Evolutionary conservation across 148 eudicot genomes (phyloP), one percentile per base, ranked within the genome.

Genomic region (Arctostaphylos glauca): DNA sequence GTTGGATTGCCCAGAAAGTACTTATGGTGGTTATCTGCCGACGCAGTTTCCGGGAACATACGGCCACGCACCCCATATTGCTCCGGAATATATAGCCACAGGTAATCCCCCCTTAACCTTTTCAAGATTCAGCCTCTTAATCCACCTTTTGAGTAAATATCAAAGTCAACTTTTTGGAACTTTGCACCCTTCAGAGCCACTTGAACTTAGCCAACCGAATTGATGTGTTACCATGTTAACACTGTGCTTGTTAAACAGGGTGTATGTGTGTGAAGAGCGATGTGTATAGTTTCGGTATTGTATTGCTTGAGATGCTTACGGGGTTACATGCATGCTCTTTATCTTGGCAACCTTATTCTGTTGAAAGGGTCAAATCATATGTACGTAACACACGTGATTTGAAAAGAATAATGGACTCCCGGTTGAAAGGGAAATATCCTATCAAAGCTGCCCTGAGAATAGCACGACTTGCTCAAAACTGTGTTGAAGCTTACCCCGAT

Each of bases 31-130:
- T 18, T 9, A 25, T 38, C 49, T 60, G 38, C n/a, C 31, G 47
- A 56, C 44, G 60, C 1, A 2, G 16, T 15, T 15, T 3, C n/a
- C n/a, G 15, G 6, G 14, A 18, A 4, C 0, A 50, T 4, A 79
- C 3, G 5, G 0, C n/a, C 14, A 0, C n/a, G 2, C 93, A 97
- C 5, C 60, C 19, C 92, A 93, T 82, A 94, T 97, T 50, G 97
- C 98, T 64, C 98, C 98, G 0, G 98, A 95, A 76, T 95, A 95
- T 76, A 85, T 95, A 72, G 90, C 93, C 80, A 94, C 98, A 86
- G 98, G 98, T 94, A 90, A 84, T 5, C 38, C 38, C 38, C 56
- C 21, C 73, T 56, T 3, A 76, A 50, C 9, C 66, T n/a, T 76
- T 46, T 46, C 8, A 9, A 41, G 75, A 9, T 52, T 43, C 3